Evolutionary conservation across 768 basidiomycete genomes (phyloP).

Genomic region (Suillus alpinus): DNA sequence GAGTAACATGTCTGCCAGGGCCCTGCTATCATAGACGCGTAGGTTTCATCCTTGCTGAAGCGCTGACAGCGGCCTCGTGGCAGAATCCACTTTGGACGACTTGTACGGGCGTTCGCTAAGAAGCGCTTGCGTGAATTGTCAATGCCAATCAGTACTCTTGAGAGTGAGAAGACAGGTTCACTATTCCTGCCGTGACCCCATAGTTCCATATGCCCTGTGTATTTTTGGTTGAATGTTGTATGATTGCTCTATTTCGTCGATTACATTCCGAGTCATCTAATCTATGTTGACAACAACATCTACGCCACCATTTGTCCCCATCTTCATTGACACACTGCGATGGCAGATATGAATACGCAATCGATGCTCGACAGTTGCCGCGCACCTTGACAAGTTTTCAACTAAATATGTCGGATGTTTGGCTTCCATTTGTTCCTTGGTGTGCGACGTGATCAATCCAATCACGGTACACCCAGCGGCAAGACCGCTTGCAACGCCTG

Average conservation of each 20-base stretch:
- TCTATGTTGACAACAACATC: constrained; percentile 38
- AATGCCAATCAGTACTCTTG: not conserved
- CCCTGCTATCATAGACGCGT: not conserved
- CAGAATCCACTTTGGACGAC: not conserved
- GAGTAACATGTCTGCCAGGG: not conserved
- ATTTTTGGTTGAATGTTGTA: not conserved
- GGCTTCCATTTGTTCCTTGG: constrained; percentile 61
- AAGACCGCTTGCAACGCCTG: constrained; percentile 75
- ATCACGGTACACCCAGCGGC: constrained; percentile 84
- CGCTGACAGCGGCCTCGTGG: not conserved
- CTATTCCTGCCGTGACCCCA: not conserved
- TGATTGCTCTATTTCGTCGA: not conserved
- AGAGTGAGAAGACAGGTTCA: not conserved
- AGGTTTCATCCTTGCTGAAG: not conserved
- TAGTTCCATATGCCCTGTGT: not conserved
- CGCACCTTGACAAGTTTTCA: constrained; percentile 66
- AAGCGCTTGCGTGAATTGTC: not conserved
- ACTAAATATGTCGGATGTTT: constrained; percentile 68
- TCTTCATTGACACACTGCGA: constrained; percentile 27
- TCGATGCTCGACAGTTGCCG: not conserved
- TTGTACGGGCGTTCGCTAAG: not conserved
- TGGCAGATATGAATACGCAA: not conserved
- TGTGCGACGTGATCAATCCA: constrained; percentile 80
- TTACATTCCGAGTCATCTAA: constrained; percentile 14
- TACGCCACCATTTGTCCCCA: constrained; percentile 39